Base-by-base conservation (phyloP, 2,329 filamentous ascomycete genomes). In the Hymenoscyphus fraxineus region DNA sequence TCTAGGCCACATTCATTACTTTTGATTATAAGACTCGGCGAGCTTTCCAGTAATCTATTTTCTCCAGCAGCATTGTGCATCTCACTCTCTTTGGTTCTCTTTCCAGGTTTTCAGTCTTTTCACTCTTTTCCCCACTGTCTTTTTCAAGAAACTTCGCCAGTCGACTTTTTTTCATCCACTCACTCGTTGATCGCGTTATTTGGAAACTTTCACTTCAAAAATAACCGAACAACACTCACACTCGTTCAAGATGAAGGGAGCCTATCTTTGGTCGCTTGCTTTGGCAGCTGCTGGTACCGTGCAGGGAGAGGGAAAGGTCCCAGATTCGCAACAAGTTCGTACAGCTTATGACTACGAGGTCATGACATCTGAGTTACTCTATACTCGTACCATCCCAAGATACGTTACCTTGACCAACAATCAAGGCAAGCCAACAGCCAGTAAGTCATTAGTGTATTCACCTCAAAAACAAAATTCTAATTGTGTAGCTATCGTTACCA, bases 191-290 rank as follows among this genome's bases (percentile, higher is more conserved):
- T 57, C 54, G 54, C 35, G 54, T 57, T 27, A 16, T 57, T 57
- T 31, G 32, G 54, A 31, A 32, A n/a, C 32, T 35, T 31, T 57
- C 12, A 35, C 27, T 57, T 51, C 44, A 51, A 51, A 51, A 22
- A 51, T 6, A 44, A 44, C 44, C 35, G 54, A 57, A 57, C 54
- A 57, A 57, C 27, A 57, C 44, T 27, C 44, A 51, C 44, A 51
- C 44, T 51, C 58, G 32, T 38, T 62, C 38, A 58, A 58, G 32
- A 62, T 62, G 60, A 62, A 62, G 60, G 60, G 35, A 32, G 38
- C 39, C 12, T 58, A 62, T n/a, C 22, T 62, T 35, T 57, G 54
- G 38, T 62, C 60, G 32, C 9, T 38, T 16, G 60, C 60, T 62
- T 44, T 62, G 19, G 51, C 40, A 10, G 54, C 35, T 22, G 47